These are phyloP conservation scores for Castanospermum australe DNA, from an alignment of 306 rosid species.

Conservation along the genomic window DNA sequence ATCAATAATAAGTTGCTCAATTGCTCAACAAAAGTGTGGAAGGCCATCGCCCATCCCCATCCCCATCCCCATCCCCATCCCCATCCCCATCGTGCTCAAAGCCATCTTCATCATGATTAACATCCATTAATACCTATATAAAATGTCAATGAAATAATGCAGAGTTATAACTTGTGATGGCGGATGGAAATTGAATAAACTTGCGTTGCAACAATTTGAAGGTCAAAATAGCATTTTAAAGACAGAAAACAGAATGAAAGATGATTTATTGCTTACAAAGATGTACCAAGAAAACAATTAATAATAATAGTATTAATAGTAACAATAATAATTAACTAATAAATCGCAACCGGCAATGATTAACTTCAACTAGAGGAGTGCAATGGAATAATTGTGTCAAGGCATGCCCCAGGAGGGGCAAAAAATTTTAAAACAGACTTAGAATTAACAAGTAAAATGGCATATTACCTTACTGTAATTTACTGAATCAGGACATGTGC, in stretches of 20 bases:
- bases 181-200: constrained; percentile 15
- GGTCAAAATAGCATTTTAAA: constrained; percentile 1
- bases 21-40: constrained; percentile 80
- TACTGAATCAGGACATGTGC: constrained; percentile 59
- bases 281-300: neutral
- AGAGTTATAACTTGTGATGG: constrained; percentile 14
- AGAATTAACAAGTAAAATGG: neutral
- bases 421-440: neutral
- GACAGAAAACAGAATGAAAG: constrained; percentile 1
- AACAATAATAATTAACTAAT: neutral
- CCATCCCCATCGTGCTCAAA: constrained; percentile 74
- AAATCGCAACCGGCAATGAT: constrained; percentile 6
- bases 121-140: constrained; percentile 48
- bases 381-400: neutral
- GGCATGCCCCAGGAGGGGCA: neutral
- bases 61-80: constrained; percentile 76
- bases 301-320: neutral
- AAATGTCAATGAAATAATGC: constrained; percentile 20
- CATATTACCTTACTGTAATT: constrained; percentile 59
- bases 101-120: constrained; percentile 63
- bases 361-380: neutral
- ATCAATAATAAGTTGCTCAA: constrained; percentile 87
- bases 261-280: constrained; percentile 1
- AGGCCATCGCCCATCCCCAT: constrained; percentile 88
- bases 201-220: neutral